Conservation (phyloP, 2,329 filamentous ascomycete genomes). For the Fusarium marasasianum region DNA sequence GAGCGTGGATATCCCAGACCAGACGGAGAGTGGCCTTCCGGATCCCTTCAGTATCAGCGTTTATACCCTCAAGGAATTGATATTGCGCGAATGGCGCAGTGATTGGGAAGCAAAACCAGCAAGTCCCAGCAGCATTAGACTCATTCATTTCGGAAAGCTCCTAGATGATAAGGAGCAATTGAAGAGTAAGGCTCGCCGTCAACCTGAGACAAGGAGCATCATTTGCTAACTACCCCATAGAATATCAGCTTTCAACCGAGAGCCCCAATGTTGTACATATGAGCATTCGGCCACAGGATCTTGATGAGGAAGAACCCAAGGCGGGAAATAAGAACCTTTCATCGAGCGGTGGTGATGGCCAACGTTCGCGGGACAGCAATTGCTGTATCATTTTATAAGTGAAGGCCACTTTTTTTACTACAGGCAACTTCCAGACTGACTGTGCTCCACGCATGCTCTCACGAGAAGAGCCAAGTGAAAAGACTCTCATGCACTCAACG, state of each 20-base stretch:
- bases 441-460: background rate
- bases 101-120: slow-evolving; percentile 91
- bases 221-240: slow-evolving; percentile 57
- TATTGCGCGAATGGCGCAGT: slow-evolving; percentile 89
- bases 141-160: slow-evolving; percentile 92
- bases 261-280: slow-evolving; percentile 91
- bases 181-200: slow-evolving; percentile 70
- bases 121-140: slow-evolving; percentile 86
- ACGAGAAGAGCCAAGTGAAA: slow-evolving; percentile 9
- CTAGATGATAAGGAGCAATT: slow-evolving; percentile 87
- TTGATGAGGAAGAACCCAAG: slow-evolving; percentile 82
- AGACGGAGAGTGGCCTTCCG: slow-evolving; percentile 65
- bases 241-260: slow-evolving; percentile 80
- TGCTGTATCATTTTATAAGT: slow-evolving; percentile 64
- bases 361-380: slow-evolving; percentile 52
- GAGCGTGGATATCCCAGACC: slow-evolving; percentile 77
- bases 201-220: background rate
- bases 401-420: background rate
- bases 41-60: slow-evolving; percentile 92
- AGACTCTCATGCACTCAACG: slow-evolving; percentile 1
- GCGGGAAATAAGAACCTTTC: slow-evolving; percentile 64
- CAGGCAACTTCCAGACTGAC: slow-evolving; percentile 4
- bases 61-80: slow-evolving; percentile 93
- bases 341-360: slow-evolving; percentile 53
- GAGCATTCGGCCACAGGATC: slow-evolving; percentile 87